Evolutionary conservation across 345 rosid genomes (phyloP), one percentile per base, ranked within the genome.

Genomic region (Melastoma malabathricum): DNA sequence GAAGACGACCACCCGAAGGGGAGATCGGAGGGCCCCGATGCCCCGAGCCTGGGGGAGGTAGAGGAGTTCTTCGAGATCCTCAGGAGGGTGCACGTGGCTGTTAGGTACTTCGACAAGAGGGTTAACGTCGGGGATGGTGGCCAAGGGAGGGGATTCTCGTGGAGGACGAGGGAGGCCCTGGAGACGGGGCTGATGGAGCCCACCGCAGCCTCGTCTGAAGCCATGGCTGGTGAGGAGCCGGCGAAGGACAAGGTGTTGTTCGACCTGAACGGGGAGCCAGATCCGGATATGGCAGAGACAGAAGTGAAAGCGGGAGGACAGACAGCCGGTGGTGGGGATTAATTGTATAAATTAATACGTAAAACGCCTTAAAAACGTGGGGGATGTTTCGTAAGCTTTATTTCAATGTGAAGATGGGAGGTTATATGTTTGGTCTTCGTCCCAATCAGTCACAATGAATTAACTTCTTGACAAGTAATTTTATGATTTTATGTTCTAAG

Each of bases 51-150:
- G 52, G 57, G 18, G 52, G 67, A 63, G 53, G 67, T 63, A 53
- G 67, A 63, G 47, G 58, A 63, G 58, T 63, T 63, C 67, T 63
- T 63, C 53, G 62, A 52, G 20, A 63, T 57, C 22, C 62, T 63
- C 29, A 44, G 67, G 17, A 50, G 67, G 16, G 51, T 63, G 52
- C 60, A 63, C 18, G 57, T 23, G 19, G 67, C 67, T 15, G 53
- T 63, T 15, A 51, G 47, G 27, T 51, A 57, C 48, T 63, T 63
- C 53, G 25, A 60, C 44, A 29, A 41, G 18, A 41, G 46, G 39
- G 29, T n/a, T 8, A 31, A 25, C 2, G 56, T 4, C 2, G 25
- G 25, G 4, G 25, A 17, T 1, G 43, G 3, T 41, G 48, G 43
- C 23, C 15, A 58, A 10, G 44, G 39, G 15, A 17, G 31, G 46